A percentile compares a stretch with the other conserved stretches of the same genome.
Evolutionary conservation across 2,329 filamentous ascomycete genomes (phyloP).

Genomic region (Penicillium aurantiogriseum): DNA sequence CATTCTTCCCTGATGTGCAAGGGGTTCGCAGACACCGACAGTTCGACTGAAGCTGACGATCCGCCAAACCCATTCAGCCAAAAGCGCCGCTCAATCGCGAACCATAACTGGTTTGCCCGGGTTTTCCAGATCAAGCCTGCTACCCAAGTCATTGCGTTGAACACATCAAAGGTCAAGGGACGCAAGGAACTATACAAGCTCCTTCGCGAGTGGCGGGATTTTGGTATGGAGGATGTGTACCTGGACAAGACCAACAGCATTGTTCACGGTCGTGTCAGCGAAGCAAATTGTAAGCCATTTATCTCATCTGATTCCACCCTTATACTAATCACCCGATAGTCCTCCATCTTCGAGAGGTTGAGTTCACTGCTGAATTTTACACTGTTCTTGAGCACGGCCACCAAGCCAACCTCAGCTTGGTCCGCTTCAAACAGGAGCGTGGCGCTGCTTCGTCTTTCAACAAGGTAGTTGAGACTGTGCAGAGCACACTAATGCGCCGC

Average conservation of each 20-base stretch:
- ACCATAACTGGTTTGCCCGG: conserved; percentile 83
- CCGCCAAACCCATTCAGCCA: conserved; percentile 10
- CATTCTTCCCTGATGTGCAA: conserved; percentile 13
- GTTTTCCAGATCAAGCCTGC: conserved; percentile 88
- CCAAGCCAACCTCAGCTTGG: conserved; percentile 72
- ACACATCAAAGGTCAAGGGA: conserved; percentile 67
- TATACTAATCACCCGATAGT: conserved; percentile 50
- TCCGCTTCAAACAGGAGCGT: conserved; percentile 82
- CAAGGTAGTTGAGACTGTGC: conserved; percentile 74
- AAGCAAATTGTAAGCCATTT: conserved; percentile 69
- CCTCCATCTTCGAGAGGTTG: conserved; percentile 80
- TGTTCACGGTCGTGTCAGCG: conserved; percentile 73
- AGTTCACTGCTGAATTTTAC: conserved; percentile 83
- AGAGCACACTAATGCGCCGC: conserved; percentile 64
- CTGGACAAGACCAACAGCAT: conserved; percentile 77
- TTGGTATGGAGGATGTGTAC: conserved; percentile 76
- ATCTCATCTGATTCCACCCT: not conserved
- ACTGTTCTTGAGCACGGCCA: conserved; percentile 83
- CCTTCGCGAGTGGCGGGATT: conserved; percentile 75
- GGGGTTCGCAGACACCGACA: conserved; percentile 16
- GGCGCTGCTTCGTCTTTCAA: conserved; percentile 91
- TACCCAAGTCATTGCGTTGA: conserved; percentile 71
- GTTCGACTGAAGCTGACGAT: conserved; percentile 19
- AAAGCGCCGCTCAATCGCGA: conserved; percentile 19
- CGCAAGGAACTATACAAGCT: conserved; percentile 74